These are phyloP conservation scores for Zymoseptoria passerinii DNA, from an alignment of 2,329 filamentous ascomycete genomes.

Conservation along the genomic window DNA sequence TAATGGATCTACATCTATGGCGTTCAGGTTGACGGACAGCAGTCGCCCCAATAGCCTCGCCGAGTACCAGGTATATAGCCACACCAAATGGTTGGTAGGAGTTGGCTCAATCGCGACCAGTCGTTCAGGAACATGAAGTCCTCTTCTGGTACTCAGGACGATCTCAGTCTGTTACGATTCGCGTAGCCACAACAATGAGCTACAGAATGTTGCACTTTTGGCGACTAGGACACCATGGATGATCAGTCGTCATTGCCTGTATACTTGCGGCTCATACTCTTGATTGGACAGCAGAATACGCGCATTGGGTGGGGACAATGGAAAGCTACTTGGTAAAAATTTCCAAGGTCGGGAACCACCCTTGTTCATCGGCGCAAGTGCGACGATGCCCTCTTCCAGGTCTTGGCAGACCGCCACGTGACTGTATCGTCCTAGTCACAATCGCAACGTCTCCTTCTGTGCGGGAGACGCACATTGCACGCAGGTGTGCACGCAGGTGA, in stretches of 20 bases:
- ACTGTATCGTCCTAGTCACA: neutral
- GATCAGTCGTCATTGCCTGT: neutral
- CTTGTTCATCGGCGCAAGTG: neutral
- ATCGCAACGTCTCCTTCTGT: neutral
- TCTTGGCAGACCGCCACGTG: neutral
- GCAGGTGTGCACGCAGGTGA: neutral
- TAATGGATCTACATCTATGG: neutral
- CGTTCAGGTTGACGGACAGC: neutral
- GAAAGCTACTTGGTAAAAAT: neutral
- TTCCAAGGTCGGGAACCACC: neutral
- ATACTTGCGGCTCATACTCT: neutral
- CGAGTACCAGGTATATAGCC: neutral
- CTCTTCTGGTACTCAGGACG: neutral
- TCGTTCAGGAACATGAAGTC: neutral
- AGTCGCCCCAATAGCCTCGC: neutral
- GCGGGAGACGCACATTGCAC: neutral
- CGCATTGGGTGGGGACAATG: neutral
- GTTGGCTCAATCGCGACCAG: neutral
- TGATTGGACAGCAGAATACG: neutral
- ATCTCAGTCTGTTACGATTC: neutral
- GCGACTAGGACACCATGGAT: neutral
- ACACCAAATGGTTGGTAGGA: neutral
- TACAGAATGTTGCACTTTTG: neutral
- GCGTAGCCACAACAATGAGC: neutral
- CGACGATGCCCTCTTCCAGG: neutral